A percentile compares a stretch with the other conserved stretches of the same genome.
Evolutionary conservation across 495 filamentous ascomycete genomes (phyloP).

Genomic region (Penicillium cataractarum): DNA sequence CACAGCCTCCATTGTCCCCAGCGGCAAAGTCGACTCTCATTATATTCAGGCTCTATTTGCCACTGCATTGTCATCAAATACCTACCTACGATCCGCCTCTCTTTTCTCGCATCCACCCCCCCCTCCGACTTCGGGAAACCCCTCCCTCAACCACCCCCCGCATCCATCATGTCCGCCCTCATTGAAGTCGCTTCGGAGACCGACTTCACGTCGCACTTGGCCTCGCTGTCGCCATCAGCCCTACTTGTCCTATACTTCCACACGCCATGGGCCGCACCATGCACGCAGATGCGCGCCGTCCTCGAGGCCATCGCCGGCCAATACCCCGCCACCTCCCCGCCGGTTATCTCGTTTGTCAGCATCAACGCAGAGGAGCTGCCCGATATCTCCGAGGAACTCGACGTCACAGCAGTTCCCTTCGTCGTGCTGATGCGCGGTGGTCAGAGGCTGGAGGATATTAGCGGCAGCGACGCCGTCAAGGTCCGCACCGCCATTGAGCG

Average conservation of each 20-base stretch:
- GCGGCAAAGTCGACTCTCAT: not conserved
- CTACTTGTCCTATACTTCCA: constrained; percentile 89
- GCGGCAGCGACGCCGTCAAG: constrained; percentile 82
- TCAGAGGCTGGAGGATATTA: constrained; percentile 75
- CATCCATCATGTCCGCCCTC: constrained; percentile 65
- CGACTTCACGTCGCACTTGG: constrained; percentile 67
- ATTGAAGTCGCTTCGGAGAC: constrained; percentile 70
- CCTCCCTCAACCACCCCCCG: constrained; percentile 17
- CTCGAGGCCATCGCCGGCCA: constrained; percentile 81
- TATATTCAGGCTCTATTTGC: not conserved
- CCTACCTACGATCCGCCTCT: not conserved
- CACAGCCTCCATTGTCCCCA: not conserved
- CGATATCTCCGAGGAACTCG: constrained; percentile 84
- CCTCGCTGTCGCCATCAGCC: constrained; percentile 64
- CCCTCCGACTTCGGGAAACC: constrained; percentile 17
- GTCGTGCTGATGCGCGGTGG: constrained; percentile 76
- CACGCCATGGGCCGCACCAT: constrained; percentile 95
- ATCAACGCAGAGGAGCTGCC: constrained; percentile 89
- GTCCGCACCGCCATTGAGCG: constrained; percentile 82
- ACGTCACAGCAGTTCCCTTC: constrained; percentile 92
- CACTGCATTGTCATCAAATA: not conserved
- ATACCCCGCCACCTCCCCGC: constrained; percentile 68
- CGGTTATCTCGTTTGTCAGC: constrained; percentile 75
- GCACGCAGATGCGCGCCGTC: constrained; percentile 88
- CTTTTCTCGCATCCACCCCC: constrained; percentile 4